Base-by-base conservation (phyloP, 225 moss, liverwort and hornwort species). In the Climacium dendroides region DNA sequence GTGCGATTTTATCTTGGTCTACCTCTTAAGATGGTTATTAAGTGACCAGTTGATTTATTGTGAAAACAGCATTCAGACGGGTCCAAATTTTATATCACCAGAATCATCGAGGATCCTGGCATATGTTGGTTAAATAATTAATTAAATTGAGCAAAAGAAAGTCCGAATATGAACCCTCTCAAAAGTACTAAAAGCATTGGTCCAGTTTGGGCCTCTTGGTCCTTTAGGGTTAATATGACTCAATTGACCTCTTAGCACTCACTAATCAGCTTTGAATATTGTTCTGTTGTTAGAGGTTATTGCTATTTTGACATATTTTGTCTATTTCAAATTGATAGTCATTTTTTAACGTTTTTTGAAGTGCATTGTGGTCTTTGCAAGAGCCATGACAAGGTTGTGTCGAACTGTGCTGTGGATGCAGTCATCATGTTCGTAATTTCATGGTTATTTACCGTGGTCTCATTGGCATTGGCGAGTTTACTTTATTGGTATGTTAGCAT, bases 401-500 rank as follows among this genome's bases (percentile, higher is more conserved):
- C 28, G 45, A 83, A 62, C 84, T 88, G 82, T 77, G 69, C 65
- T 90, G 75, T 83, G 81, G 67, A 47, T 91, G 96, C 96, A 98
- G 98, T 93, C 75, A 97, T 99, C 80, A 99, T 99, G 99, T 99
- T 99, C 90, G 88, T 99, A 58, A 99, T 96, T 79, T 99, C 99
- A 66, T 99, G 99, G 99, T 92, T 94, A 81, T 97, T 97, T 91
- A 97, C 99, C 41, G 89, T 96, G 48, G 90, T 99, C 77, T 92
- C 99, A 80, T 92, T 99, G 85, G 94, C 96, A 43, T 91, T 99
- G 91, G 99, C 99, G 83, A 90, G 96, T 91, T 91, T 96, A 65
- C 95, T 99, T 45, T 99, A 99, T 80, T 99, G 95, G 91, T 99
- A 99, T 78, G 99, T 99, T 81, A 99, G 99, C 88, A 96, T 99